Evolutionary conservation across 2,329 filamentous ascomycete genomes (phyloP).

Genomic region (Aspergillus phoenicis): DNA sequence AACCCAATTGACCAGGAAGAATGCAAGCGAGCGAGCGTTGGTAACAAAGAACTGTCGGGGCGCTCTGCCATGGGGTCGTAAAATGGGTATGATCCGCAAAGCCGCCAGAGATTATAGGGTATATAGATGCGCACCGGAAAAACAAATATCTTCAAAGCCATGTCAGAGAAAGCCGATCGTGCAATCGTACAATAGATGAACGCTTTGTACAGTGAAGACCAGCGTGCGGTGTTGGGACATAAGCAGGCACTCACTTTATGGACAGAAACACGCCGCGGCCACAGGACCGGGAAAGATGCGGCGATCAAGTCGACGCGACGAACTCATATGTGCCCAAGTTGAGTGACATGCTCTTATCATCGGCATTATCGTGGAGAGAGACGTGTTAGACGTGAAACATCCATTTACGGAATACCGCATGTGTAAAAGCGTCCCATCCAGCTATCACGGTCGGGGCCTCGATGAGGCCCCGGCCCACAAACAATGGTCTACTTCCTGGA

Average conservation of each 20-base stretch:
- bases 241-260: background rate
- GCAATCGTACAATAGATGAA: background rate
- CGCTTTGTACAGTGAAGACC: background rate
- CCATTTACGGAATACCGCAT: too few species aligned
- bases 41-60: background rate
- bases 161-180: background rate
- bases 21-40: background rate
- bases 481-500: background rate
- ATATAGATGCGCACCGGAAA: conserved; percentile 2
- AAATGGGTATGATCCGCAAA: conserved; percentile 11
- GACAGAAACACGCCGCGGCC: background rate
- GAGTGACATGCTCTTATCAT: background rate
- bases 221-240: background rate
- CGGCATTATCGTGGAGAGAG: background rate
- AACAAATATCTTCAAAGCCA: conserved; percentile 2
- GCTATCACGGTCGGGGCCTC: background rate
- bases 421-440: background rate
- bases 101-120: conserved; percentile 6
- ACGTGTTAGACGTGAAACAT: background rate
- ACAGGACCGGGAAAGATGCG: background rate
- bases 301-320: background rate
- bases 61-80: background rate
- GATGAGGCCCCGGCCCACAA: background rate
- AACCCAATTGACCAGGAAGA: conserved; percentile 3
- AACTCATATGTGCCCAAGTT: background rate